These are phyloP conservation scores for Phaffomyces opuntiae DNA, from an alignment of 805 yeast species.

Conservation along the genomic window DNA sequence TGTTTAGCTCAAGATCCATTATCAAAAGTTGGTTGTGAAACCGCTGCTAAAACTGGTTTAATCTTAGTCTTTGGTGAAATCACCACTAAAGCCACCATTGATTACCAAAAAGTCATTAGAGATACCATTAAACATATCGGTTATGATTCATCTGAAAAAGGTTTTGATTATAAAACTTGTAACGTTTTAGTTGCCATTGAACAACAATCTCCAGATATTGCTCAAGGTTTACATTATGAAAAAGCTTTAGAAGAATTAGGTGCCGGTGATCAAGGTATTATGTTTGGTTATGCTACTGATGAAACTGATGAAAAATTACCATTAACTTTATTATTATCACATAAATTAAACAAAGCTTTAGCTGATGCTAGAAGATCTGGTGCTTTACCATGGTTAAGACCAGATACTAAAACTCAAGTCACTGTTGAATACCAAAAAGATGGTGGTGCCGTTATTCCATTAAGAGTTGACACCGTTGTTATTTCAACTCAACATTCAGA, in stretches of 20 bases:
- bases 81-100: slow-evolving; percentile 92
- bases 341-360: slow-evolving; percentile 92
- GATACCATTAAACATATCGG: slow-evolving; percentile 98
- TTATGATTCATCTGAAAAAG: slow-evolving; percentile 92
- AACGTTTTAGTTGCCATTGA: slow-evolving; percentile 98
- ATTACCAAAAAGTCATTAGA: slow-evolving; percentile 96
- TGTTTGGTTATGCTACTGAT: slow-evolving; percentile 99
- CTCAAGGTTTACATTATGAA: slow-evolving; percentile 98
- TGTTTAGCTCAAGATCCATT: slow-evolving; percentile 93
- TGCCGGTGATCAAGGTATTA: slow-evolving; percentile 99
- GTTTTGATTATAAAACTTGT: slow-evolving; percentile 99
- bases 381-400: slow-evolving; percentile 92
- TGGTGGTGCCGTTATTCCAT: slow-evolving; percentile 91
- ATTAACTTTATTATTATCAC: slow-evolving; percentile 88
- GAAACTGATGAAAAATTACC: slow-evolving; percentile 98
- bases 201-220: slow-evolving; percentile 98
- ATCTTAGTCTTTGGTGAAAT: slow-evolving; percentile 99
- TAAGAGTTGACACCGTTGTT: slow-evolving; percentile 96
- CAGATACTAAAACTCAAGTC: slow-evolving; percentile 99
- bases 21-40: slow-evolving; percentile 98
- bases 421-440: slow-evolving; percentile 94
- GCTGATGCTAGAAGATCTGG: slow-evolving; percentile 98
- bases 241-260: slow-evolving; percentile 94
- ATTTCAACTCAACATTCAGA: slow-evolving; percentile 98
- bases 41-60: slow-evolving; percentile 99